Conservation (phyloP, 371 early-diverging fungal genomes). For the Haplosporangium sp. region DNA sequence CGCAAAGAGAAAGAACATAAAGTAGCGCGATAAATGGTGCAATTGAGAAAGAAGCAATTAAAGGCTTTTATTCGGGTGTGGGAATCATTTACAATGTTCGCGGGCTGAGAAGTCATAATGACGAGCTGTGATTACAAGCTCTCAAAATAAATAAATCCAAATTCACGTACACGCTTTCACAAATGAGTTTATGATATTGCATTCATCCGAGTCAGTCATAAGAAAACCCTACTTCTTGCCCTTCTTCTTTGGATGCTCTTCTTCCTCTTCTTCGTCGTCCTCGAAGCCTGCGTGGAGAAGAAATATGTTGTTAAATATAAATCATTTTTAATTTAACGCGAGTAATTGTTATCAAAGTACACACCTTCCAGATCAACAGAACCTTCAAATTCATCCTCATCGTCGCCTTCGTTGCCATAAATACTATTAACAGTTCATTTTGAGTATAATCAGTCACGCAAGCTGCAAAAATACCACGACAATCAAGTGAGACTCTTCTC, state of each 20-base stretch:
- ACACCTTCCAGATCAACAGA: slow-evolving; percentile 44
- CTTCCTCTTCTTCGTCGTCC: slow-evolving; percentile 45
- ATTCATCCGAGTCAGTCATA: too few species aligned
- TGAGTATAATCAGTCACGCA: not conserved
- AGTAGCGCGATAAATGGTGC: not conserved
- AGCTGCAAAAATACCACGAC: not conserved
- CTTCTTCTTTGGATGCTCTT: slow-evolving; percentile 53
- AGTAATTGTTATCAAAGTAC: not conserved
- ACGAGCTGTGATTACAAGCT: too few species aligned
- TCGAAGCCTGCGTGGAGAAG: slow-evolving; percentile 25
- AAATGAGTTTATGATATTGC: too few species aligned
- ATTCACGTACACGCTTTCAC: not conserved
- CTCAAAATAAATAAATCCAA: too few species aligned
- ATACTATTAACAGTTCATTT: slow-evolving; percentile 4
- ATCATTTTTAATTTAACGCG: not conserved
- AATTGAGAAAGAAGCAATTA: not conserved
- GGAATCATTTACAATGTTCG: too few species aligned
- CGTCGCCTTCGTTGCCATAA: slow-evolving; percentile 24
- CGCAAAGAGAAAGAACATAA: not conserved
- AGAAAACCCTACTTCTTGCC: slow-evolving; percentile 35
- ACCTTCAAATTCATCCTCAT: slow-evolving; percentile 23
- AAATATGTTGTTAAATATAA: not conserved
- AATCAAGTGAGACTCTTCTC: too few species aligned
- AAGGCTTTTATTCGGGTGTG: not conserved
- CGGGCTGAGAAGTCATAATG: too few species aligned